These are phyloP conservation scores for Cyclotella baltica DNA, from an alignment of 108 stramenopile genomes.

Conservation along the genomic window DNA sequence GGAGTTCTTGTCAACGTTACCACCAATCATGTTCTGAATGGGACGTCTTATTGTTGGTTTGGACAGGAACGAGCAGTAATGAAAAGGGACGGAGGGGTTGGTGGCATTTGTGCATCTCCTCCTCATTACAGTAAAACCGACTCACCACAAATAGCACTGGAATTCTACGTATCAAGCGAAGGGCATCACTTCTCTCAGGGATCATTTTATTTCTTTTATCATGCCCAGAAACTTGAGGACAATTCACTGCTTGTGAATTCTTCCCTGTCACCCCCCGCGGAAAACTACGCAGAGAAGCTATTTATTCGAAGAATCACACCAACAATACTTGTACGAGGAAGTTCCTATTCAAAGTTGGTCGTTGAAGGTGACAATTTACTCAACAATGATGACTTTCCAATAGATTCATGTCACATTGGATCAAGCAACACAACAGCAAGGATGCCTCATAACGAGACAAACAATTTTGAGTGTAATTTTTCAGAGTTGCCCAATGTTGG, in stretches of 20 bases:
- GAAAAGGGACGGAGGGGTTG: background rate
- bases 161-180: conserved; percentile 21
- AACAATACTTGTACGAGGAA: background rate
- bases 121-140: background rate
- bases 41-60: conserved; percentile 24
- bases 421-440: background rate
- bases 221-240: background rate
- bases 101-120: conserved; percentile 29
- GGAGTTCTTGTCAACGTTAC: conserved; percentile 23
- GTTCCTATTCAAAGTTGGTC: background rate
- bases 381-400: background rate
- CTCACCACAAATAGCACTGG: conserved; percentile 10
- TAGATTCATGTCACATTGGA: conserved; percentile 13
- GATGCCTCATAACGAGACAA: background rate
- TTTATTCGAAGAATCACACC: background rate
- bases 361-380: conserved; percentile 13
- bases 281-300: background rate
- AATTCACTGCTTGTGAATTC: background rate
- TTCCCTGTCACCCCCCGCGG: background rate
- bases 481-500: background rate
- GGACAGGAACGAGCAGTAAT: conserved; percentile 15
- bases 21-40: conserved; percentile 13
- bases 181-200: conserved; percentile 32
- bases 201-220: conserved; percentile 28
- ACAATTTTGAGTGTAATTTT: conserved; percentile 4